Evolutionary conservation across 2,329 filamentous ascomycete species (phyloP).

Genomic region (Laburnicola sp.): DNA sequence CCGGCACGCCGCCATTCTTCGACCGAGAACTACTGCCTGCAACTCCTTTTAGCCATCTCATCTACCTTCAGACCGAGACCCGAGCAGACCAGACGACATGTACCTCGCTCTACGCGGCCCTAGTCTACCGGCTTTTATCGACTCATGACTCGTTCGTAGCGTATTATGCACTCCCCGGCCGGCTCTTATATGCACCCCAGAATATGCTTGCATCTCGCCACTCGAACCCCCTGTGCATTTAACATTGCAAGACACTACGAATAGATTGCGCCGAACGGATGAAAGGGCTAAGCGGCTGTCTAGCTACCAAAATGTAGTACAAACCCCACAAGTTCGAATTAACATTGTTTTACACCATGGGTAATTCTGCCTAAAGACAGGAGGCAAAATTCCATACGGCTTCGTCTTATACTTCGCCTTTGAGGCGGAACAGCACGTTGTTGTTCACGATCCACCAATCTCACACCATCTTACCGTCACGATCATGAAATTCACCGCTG

Average conservation of each 20-base stretch:
- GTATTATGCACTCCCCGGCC: conserved; percentile 16
- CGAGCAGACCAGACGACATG: not conserved
- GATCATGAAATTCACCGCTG: conserved; percentile 40
- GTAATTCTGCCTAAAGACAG: conserved; percentile 41
- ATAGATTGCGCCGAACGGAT: conserved; percentile 39
- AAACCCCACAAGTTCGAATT: conserved; percentile 32
- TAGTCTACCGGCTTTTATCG: not conserved
- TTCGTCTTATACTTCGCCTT: conserved; percentile 17
- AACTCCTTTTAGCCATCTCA: conserved; percentile 9
- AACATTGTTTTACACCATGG: conserved; percentile 15
- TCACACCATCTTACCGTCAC: conserved; percentile 2
- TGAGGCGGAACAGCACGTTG: too few species aligned
- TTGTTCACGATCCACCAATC: conserved; percentile 2
- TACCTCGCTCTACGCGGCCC: conserved; percentile 5
- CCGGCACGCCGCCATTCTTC: not conserved
- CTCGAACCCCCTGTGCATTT: conserved; percentile 27
- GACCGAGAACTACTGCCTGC: not conserved
- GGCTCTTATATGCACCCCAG: conserved; percentile 37
- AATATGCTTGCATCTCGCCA: conserved; percentile 28
- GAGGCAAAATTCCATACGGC: conserved; percentile 1
- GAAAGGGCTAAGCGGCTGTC: conserved; percentile 33
- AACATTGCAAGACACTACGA: conserved; percentile 25
- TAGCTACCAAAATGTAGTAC: conserved; percentile 17
- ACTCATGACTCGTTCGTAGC: conserved; percentile 27
- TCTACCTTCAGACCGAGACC: not conserved